phyloP scores from a whole-genome alignment of 2,329 filamentous ascomycete genomes.

The Bimuria novae-zelandiae region DNA sequence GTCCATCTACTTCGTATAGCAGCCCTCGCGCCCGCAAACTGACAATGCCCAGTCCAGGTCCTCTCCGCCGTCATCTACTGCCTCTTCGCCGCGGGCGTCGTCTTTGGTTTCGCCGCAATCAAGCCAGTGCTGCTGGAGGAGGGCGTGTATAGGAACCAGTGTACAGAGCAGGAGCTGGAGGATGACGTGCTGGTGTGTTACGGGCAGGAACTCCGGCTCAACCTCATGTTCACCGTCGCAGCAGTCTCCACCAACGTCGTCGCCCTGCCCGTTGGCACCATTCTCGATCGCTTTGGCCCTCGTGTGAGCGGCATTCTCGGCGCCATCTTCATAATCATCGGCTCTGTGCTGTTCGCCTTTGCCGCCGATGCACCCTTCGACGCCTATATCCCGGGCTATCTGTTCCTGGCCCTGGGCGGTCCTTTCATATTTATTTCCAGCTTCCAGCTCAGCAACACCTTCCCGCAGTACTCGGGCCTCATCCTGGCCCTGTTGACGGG shows the following conservation, averaged over 20 bases:
- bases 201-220: slow-evolving; percentile 59
- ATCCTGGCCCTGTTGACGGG: slow-evolving; percentile 57
- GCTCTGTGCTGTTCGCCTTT: slow-evolving; percentile 74
- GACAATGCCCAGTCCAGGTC: slow-evolving; percentile 65
- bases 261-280: slow-evolving; percentile 81
- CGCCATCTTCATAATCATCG: slow-evolving; percentile 68
- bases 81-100: slow-evolving; percentile 69
- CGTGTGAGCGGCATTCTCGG: slow-evolving; percentile 75
- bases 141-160: slow-evolving; percentile 43
- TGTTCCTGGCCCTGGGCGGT: slow-evolving; percentile 56
- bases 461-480: slow-evolving; percentile 55
- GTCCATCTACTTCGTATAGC: neutral
- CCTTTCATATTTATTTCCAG: slow-evolving; percentile 58
- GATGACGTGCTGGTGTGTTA: slow-evolving; percentile 42
- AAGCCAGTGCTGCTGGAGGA: slow-evolving; percentile 47
- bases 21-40: slow-evolving; percentile 12
- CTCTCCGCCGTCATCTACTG: slow-evolving; percentile 71
- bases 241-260: slow-evolving; percentile 87
- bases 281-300: slow-evolving; percentile 82
- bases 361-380: slow-evolving; percentile 70
- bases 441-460: slow-evolving; percentile 57
- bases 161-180: slow-evolving; percentile 43
- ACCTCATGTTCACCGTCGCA: slow-evolving; percentile 91
- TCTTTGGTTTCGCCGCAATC: slow-evolving; percentile 49
- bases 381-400: slow-evolving; percentile 59